phyloP scores from a whole-genome alignment of 257 asterid genomes.

The Echites panduratus region DNA sequence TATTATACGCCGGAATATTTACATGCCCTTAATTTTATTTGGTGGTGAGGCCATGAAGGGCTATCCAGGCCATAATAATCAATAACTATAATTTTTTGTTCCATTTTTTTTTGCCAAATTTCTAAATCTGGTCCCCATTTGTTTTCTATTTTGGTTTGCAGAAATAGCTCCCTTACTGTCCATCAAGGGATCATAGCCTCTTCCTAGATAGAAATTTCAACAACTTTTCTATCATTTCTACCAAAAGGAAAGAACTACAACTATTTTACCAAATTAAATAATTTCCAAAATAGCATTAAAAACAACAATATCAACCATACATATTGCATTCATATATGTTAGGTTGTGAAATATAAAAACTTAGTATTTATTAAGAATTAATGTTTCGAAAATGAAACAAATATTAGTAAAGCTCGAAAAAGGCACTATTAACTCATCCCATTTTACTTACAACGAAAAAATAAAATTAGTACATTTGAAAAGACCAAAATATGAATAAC shows the following conservation, averaged over 20 bases:
- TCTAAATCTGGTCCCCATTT: neutral
- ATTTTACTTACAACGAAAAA: neutral
- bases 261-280: too few relatives aligned
- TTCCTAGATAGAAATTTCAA: neutral
- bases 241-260: neutral
- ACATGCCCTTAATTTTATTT: slow-evolving; percentile 14
- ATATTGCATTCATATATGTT: too few relatives aligned
- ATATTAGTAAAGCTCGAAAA: too few relatives aligned
- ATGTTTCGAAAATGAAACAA: too few relatives aligned
- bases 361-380: too few relatives aligned
- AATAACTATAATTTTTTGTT: neutral
- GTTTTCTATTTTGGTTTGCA: neutral
- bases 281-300: too few relatives aligned
- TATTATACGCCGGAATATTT: slow-evolving; percentile 45
- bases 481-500: neutral
- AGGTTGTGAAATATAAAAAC: too few relatives aligned
- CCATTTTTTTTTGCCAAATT: neutral
- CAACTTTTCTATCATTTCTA: neutral
- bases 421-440: too few relatives aligned
- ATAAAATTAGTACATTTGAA: neutral
- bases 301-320: neutral
- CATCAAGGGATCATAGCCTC: neutral
- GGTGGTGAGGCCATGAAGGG: neutral
- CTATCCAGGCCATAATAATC: neutral
- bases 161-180: neutral